A percentile compares a stretch with the other conserved stretches of the same genome.
These are phyloP conservation scores for Xylariaceae sp. DNA, from an alignment of 2,329 filamentous ascomycete genomes.

Conservation along the genomic window DNA sequence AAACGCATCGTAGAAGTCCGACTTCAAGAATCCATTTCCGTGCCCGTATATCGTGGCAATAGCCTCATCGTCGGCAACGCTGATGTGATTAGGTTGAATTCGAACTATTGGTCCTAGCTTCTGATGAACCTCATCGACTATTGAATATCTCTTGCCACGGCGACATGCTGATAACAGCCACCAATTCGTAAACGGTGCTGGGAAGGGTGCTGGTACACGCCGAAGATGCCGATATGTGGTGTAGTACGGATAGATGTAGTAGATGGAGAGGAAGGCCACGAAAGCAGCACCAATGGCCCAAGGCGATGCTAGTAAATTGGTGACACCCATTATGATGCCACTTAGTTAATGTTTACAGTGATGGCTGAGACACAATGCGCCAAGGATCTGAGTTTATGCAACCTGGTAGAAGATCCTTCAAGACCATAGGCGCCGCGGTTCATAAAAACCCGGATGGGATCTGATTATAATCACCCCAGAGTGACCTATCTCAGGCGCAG, in stretches of 20 bases:
- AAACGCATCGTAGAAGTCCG: conserved; percentile 89
- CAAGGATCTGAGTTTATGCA: too few species aligned
- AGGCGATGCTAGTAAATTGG: conserved; percentile 42
- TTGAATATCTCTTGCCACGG: conserved; percentile 60
- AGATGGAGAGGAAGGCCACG: conserved; percentile 50
- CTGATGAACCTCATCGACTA: conserved; percentile 71
- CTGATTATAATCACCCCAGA: too few species aligned
- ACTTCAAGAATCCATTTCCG: conserved; percentile 71
- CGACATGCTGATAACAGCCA: conserved; percentile 73
- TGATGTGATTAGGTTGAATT: conserved; percentile 81
- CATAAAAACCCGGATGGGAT: too few species aligned
- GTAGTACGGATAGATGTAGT: conserved; percentile 61
- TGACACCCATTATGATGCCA: conserved; percentile 30
- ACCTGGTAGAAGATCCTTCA: too few species aligned
- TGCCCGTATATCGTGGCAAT: conserved; percentile 78
- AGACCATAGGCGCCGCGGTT: too few species aligned
- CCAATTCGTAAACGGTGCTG: conserved; percentile 67
- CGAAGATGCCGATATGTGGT: conserved; percentile 51
- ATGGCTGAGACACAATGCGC: too few species aligned
- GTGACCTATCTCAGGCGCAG: too few species aligned
- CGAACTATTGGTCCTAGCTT: conserved; percentile 76
- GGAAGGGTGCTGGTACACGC: conserved; percentile 61
- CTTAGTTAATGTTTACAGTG: too few species aligned
- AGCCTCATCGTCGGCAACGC: conserved; percentile 74
- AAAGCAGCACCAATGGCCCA: conserved; percentile 47